Conservation (phyloP, 306 rosid genomes). For the Acacia crassicarpa region DNA sequence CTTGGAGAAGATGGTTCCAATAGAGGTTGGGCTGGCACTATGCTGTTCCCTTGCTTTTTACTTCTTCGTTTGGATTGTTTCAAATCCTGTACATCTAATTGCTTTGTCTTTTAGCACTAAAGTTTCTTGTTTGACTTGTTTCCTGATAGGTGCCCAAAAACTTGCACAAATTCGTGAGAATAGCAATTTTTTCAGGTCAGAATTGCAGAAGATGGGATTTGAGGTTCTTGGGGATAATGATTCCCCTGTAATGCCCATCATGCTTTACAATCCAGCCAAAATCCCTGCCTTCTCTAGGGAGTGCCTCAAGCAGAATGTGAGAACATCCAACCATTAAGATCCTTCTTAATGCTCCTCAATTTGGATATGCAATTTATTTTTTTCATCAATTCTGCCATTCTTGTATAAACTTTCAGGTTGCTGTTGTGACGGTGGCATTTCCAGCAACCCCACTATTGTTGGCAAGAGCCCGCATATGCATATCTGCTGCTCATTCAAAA, state of each 20-base stretch:
- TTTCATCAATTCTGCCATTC: not conserved
- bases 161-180: slow-evolving; percentile 74
- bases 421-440: slow-evolving; percentile 82
- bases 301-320: slow-evolving; percentile 76
- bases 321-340: slow-evolving; percentile 19
- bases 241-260: slow-evolving; percentile 82
- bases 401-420: slow-evolving; percentile 50
- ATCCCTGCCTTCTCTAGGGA: slow-evolving; percentile 86
- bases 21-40: slow-evolving; percentile 52
- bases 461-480: slow-evolving; percentile 86
- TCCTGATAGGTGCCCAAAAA: slow-evolving; percentile 63
- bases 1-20: slow-evolving; percentile 88
- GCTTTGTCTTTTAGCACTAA: slow-evolving; percentile 8
- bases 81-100: not conserved
- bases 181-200: slow-evolving; percentile 80
- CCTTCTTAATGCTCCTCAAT: not conserved
- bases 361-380: not conserved
- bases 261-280: slow-evolving; percentile 84
- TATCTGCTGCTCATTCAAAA: slow-evolving; percentile 78
- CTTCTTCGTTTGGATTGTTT: not conserved
- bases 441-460: slow-evolving; percentile 79
- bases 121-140: slow-evolving; percentile 8
- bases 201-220: slow-evolving; percentile 80
- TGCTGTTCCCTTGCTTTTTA: not conserved
- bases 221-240: slow-evolving; percentile 72